These are phyloP conservation scores for Pterocarpus macrocarpus DNA, from an alignment of 306 rosid genomes.

Conservation along the genomic window DNA sequence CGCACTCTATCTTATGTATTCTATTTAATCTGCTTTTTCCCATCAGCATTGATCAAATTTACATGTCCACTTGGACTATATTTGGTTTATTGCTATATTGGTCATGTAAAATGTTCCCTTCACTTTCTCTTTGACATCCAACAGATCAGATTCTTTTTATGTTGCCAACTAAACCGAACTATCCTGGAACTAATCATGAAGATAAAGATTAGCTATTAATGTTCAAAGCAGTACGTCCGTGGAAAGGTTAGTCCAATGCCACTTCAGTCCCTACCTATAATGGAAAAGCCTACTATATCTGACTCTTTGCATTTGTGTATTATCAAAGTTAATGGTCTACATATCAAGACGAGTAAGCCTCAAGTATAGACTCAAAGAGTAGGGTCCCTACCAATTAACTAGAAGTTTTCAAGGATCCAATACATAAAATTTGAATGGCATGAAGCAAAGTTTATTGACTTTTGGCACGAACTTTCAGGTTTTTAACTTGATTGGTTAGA, in stretches of 20 bases:
- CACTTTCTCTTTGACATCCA: background rate
- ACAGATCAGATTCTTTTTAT: background rate
- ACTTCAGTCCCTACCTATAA: background rate
- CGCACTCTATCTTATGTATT: background rate
- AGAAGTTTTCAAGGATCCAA: background rate
- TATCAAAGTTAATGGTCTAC: constrained; percentile 17
- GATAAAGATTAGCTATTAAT: background rate
- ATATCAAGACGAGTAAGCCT: background rate
- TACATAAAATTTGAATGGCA: background rate
- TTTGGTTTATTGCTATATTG: background rate
- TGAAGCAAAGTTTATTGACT: background rate
- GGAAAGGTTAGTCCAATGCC: background rate
- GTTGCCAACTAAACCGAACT: background rate
- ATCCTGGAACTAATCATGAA: background rate
- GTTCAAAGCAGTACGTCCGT: background rate
- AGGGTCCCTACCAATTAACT: constrained; percentile 19
- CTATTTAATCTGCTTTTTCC: background rate
- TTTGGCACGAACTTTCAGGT: constrained; percentile 2
- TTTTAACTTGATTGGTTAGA: background rate
- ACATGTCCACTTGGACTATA: background rate
- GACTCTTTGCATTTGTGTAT: constrained; percentile 16
- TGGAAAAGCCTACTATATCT: constrained; percentile 23
- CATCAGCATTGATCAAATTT: background rate
- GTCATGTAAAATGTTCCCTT: background rate
- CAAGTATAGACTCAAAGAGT: background rate